Percentiles rank a stretch among this genome's conserved stretches.
phyloP scores from a whole-genome alignment of 768 basidiomycete genomes.

The Tulasnella sp. region DNA sequence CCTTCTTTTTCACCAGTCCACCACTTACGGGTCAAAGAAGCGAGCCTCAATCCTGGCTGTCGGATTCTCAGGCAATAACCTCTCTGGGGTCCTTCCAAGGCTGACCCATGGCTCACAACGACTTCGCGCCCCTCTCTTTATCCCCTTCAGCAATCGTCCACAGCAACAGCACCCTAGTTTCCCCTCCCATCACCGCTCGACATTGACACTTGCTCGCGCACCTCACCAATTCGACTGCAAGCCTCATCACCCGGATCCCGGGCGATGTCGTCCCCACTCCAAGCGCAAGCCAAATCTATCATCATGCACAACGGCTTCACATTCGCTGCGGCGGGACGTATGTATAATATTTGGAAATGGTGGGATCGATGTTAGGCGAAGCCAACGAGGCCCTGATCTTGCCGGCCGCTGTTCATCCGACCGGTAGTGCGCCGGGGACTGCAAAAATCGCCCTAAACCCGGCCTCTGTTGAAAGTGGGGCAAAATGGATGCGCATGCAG shows the following conservation, averaged over 20 bases:
- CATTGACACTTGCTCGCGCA: conserved; percentile 52
- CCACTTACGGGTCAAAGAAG: neutral
- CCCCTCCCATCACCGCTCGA: neutral
- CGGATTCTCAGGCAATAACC: neutral
- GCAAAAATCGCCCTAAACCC: too few species aligned
- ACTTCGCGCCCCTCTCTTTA: conserved; percentile 30
- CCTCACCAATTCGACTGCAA: conserved; percentile 30
- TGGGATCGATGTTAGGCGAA: conserved; percentile 77
- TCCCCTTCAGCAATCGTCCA: neutral
- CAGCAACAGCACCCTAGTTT: neutral
- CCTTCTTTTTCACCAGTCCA: neutral
- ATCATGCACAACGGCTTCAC: too few species aligned
- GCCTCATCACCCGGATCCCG: conserved; percentile 45
- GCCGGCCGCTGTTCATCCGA: conserved; percentile 54
- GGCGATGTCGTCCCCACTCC: too few species aligned
- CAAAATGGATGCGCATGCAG: too few species aligned
- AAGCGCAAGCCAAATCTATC: too few species aligned
- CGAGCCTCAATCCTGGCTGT: conserved; percentile 11
- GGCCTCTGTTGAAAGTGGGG: too few species aligned
- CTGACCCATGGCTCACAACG: neutral
- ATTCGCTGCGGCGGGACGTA: too few species aligned
- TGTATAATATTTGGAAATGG: conserved; percentile 76
- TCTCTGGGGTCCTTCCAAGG: neutral
- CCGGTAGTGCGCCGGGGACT: neutral
- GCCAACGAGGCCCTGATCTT: conserved; percentile 75